Conservation (phyloP, 306 rosid species). For the Morella rubra region DNA sequence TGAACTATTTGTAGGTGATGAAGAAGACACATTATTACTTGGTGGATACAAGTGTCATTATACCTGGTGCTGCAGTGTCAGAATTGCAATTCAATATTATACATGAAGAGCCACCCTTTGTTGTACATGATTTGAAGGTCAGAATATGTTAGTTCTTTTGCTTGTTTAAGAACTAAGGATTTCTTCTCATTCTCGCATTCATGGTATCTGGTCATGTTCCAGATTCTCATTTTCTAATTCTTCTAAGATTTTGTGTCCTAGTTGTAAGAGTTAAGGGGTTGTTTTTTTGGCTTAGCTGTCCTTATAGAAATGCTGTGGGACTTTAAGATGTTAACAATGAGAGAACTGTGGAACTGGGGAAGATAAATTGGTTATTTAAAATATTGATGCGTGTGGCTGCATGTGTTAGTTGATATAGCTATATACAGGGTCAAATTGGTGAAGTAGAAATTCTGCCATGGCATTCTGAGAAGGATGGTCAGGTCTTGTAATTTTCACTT, state of each 20-base stretch:
- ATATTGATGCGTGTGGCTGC: background rate
- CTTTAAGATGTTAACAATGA: background rate
- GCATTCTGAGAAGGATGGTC: background rate
- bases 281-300: background rate
- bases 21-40: slow-evolving; percentile 90
- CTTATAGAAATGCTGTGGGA: background rate
- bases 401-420: background rate
- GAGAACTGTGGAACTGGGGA: background rate
- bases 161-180: background rate
- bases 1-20: slow-evolving; percentile 71
- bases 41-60: slow-evolving; percentile 70
- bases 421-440: background rate
- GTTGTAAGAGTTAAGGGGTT: background rate
- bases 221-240: background rate
- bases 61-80: slow-evolving; percentile 92
- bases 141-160: slow-evolving; percentile 9
- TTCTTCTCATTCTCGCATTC: background rate
- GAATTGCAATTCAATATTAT: slow-evolving; percentile 79
- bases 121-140: slow-evolving; percentile 73
- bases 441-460: background rate
- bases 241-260: background rate
- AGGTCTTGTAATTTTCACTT: background rate
- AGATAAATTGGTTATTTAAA: background rate
- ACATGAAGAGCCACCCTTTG: slow-evolving; percentile 62
- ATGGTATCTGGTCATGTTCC: background rate